Conservation (phyloP, 2,329 filamentous ascomycete genomes). For the Xylaria sp. region DNA sequence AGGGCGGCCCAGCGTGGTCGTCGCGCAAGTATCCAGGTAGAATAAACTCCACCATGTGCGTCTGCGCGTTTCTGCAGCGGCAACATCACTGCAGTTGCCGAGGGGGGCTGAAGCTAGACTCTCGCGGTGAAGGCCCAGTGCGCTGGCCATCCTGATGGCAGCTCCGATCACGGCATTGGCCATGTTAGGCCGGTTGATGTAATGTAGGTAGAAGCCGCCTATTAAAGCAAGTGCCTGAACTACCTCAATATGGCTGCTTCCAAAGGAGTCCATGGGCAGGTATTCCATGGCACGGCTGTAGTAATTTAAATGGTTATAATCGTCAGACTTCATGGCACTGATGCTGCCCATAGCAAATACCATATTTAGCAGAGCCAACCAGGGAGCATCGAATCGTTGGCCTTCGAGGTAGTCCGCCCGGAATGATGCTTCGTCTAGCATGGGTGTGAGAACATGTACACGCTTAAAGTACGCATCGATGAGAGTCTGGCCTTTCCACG, state of each 20-base stretch:
- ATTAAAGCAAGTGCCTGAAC: constrained; percentile 77
- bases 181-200: constrained; percentile 80
- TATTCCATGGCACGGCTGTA: constrained; percentile 75
- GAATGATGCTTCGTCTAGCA: constrained; percentile 78
- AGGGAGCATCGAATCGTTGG: constrained; percentile 72
- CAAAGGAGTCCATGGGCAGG: constrained; percentile 73
- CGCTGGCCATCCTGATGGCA: constrained; percentile 77
- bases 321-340: constrained; percentile 70
- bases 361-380: constrained; percentile 79
- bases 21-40: constrained; percentile 79
- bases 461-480: constrained; percentile 81
- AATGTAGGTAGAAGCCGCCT: constrained; percentile 81
- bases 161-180: constrained; percentile 78
- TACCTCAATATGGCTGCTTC: constrained; percentile 76
- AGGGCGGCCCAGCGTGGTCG: constrained; percentile 75
- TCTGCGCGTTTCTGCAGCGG: constrained; percentile 68
- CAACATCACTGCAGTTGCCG: constrained; percentile 55
- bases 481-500: constrained; percentile 73
- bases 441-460: constrained; percentile 76
- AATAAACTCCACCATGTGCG: constrained; percentile 81
- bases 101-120: constrained; percentile 53
- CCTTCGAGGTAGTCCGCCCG: constrained; percentile 71
- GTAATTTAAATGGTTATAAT: constrained; percentile 75
- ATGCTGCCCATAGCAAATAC: constrained; percentile 81
- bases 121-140: constrained; percentile 77